phyloP scores from a whole-genome alignment of 768 basidiomycete genomes.

The Naganishia vishniacii region DNA sequence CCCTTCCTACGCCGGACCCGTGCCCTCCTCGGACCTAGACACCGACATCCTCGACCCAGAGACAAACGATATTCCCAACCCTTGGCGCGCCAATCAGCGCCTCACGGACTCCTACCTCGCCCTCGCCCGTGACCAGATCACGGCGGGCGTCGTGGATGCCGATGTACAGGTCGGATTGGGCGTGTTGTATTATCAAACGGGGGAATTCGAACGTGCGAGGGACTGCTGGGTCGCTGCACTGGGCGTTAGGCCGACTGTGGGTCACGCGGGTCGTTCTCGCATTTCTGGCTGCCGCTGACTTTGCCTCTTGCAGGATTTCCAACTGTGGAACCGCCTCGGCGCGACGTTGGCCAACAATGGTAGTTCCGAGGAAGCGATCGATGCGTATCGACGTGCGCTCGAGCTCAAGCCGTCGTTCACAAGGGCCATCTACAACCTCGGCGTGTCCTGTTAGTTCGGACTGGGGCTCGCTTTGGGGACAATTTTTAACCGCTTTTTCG shows the following conservation, averaged over 20 bases:
- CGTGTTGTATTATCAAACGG: constrained; percentile 82
- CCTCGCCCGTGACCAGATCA: constrained; percentile 77
- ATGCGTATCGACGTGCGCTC: constrained; percentile 75
- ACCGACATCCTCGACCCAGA: constrained; percentile 22
- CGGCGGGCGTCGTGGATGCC: constrained; percentile 64
- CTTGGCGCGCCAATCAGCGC: constrained; percentile 74
- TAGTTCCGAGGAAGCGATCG: constrained; percentile 80
- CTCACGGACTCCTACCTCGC: constrained; percentile 77
- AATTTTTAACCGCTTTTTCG: no score
- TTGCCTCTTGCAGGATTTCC: constrained; percentile 63
- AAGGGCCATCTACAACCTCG: constrained; percentile 94
- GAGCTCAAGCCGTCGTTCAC: constrained; percentile 90
- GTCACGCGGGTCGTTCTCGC: constrained; percentile 31
- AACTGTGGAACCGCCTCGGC: constrained; percentile 91
- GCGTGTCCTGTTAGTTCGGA: constrained; percentile 76
- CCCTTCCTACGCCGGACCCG: constrained; percentile 53
- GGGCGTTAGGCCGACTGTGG: constrained; percentile 65
- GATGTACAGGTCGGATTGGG: constrained; percentile 92
- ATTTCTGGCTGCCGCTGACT: neutral
- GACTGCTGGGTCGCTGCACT: constrained; percentile 92
- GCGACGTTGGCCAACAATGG: constrained; percentile 90
- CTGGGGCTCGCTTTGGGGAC: no score
- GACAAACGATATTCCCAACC: constrained; percentile 33
- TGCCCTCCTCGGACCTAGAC: constrained; percentile 32
- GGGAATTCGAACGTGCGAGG: constrained; percentile 78